Percentiles rank a stretch among this genome's conserved stretches.
Evolutionary conservation across 345 rosid species (phyloP).

Genomic region (Cardamine chenopodiifolia): DNA sequence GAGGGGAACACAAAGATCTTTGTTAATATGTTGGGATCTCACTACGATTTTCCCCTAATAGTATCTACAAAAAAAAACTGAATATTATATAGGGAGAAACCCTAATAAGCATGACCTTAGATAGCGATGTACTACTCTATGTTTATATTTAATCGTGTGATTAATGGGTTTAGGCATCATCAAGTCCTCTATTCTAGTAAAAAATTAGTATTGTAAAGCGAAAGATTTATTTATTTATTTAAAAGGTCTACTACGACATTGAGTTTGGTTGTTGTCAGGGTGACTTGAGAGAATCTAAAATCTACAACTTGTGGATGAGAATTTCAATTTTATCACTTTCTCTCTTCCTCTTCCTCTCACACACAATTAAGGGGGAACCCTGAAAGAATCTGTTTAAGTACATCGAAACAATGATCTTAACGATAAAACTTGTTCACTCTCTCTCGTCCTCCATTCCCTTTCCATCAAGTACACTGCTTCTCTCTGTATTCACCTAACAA

Average conservation of each 20-base stretch:
- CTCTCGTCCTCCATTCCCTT: slow-evolving; percentile 30
- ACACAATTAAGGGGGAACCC: background rate
- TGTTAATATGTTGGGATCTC: no score
- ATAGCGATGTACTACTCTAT: no score
- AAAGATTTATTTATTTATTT: no score
- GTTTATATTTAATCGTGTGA: no score
- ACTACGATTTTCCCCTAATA: no score
- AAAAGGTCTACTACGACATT: background rate
- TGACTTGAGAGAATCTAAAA: slow-evolving; percentile 20
- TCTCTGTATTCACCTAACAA: background rate
- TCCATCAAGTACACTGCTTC: slow-evolving; percentile 31
- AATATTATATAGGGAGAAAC: no score
- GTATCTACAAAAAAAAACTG: background rate
- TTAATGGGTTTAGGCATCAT: background rate
- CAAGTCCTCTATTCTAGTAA: background rate
- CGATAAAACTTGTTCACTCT: slow-evolving; percentile 39
- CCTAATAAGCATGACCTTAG: background rate
- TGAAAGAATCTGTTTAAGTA: background rate
- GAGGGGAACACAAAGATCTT: no score
- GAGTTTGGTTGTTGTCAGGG: background rate
- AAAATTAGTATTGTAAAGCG: no score
- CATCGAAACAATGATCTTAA: slow-evolving; percentile 25
- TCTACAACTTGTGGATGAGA: slow-evolving; percentile 38
- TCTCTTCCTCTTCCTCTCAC: background rate
- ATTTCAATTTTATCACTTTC: slow-evolving; percentile 30